Evolutionary conservation across 768 basidiomycete genomes (phyloP), one percentile per base, ranked within the genome.

Genomic region (Hydnomerulius pinastri): DNA sequence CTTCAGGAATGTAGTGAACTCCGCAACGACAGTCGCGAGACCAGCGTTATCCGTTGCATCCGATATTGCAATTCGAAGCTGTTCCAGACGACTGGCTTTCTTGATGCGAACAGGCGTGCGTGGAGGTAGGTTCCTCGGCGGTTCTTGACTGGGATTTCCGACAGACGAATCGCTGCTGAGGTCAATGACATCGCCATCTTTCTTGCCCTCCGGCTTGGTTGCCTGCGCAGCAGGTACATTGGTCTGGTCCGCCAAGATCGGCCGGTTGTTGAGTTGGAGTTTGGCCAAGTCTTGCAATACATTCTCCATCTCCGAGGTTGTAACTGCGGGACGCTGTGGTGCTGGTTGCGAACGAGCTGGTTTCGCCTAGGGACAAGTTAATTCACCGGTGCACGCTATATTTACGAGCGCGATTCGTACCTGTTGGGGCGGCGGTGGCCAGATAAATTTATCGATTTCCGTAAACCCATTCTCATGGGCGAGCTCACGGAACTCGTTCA

Each of bases 401-500:
- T 24, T 36, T 29, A 25, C 8, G 10, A 30, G 44, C 46, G 40
- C 13, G 48, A 44, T 12, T 42, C 53, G 11, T 62, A 73, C 66
- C 68, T 66, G 65, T 40, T 61, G 50, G 56, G 57, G 67, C n/a
- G 77, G 78, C 10, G 86, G 83, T 3, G 87, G 87, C 88, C 88
- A 91, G 33, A 88, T 71, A 57, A 91, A 87, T 23, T 73, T 77
- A 23, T 86, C 80, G 45, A 74, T 73, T 18, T 75, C 71, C 2
- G 73, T 73, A 55, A 79, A 87, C 10, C 87, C 89, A 35, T 75
- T 68, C 13, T 84, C 78, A 13, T 71, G 59, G 2, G 82, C 83
- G n/a, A 90, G 77, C 37, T 76, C 75, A 39, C 75, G 67, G 63
- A 91, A 90, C 54, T 79, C 78, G n/a, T 78, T 71, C 21, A 76